These are phyloP conservation scores for Chlorella sp. DNA, from an alignment of 139 green algal species.

Conservation along the genomic window DNA sequence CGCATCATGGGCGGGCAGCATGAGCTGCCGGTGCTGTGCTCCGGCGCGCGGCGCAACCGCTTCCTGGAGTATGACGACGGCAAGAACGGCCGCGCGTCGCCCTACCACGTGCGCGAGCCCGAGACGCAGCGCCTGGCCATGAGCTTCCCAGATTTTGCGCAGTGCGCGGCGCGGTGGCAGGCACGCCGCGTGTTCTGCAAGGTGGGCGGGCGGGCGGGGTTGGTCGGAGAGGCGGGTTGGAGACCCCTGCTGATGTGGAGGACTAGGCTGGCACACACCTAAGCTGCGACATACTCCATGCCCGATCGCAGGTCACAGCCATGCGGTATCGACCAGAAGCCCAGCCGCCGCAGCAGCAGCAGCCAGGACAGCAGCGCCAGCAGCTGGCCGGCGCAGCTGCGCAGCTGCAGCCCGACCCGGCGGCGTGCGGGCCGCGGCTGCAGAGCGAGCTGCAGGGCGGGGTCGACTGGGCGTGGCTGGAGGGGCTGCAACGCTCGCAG, in stretches of 20 bases:
- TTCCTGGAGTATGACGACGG: slow-evolving; percentile 52
- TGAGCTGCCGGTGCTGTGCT: slow-evolving; percentile 49
- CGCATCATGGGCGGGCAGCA: background rate
- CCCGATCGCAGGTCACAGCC: background rate
- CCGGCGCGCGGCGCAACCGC: slow-evolving; percentile 31
- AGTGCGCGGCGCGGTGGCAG: slow-evolving; percentile 53
- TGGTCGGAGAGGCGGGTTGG: no score
- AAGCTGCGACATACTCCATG: background rate
- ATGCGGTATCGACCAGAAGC: slow-evolving; percentile 3
- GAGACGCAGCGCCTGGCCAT: slow-evolving; percentile 50
- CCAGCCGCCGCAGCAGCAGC: background rate
- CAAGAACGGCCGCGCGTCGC: slow-evolving; percentile 52
- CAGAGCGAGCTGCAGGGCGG: slow-evolving; percentile 11
- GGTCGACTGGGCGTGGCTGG: slow-evolving; percentile 52
- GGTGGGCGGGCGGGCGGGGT: slow-evolving; percentile 10
- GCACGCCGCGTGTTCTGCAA: slow-evolving; percentile 24
- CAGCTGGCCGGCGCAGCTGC: no score
- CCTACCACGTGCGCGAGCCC: slow-evolving; percentile 70
- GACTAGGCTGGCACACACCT: background rate
- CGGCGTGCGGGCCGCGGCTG: background rate
- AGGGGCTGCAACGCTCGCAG: slow-evolving; percentile 29
- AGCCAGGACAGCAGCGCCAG: background rate
- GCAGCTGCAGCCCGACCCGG: background rate
- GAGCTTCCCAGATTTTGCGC: slow-evolving; percentile 46
- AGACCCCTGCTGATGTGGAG: no score